Evolutionary conservation across 2,329 filamentous ascomycete genomes (phyloP).

Genomic region (Grosmannia penicillata): DNA sequence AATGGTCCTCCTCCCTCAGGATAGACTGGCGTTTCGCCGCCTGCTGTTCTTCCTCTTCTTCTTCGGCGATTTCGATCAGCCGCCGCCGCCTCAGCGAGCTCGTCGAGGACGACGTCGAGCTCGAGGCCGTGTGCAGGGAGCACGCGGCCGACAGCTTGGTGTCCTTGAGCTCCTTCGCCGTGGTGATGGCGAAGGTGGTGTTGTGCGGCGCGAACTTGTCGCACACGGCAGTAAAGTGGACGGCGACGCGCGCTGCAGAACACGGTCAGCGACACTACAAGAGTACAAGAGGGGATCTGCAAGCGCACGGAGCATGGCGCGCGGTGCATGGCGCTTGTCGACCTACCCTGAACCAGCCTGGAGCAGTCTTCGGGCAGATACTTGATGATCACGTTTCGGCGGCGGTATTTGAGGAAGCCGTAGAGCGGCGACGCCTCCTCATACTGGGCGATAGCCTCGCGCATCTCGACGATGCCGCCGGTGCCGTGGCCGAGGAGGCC

Average conservation of each 20-base stretch:
- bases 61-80: constrained; percentile 86
- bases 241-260: constrained; percentile 59
- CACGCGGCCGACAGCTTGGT: constrained; percentile 77
- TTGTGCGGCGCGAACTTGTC: constrained; percentile 75
- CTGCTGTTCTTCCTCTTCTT: constrained; percentile 54
- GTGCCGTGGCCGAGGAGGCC: constrained; percentile 62
- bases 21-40: constrained; percentile 44
- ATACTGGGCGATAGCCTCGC: constrained; percentile 62
- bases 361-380: constrained; percentile 87
- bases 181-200: constrained; percentile 62
- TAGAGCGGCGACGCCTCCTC: constrained; percentile 80
- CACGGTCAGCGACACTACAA: too few relatives aligned
- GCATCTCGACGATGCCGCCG: constrained; percentile 72
- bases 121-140: constrained; percentile 75
- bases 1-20: constrained; percentile 28
- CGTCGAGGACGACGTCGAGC: constrained; percentile 67
- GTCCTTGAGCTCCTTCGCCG: constrained; percentile 70
- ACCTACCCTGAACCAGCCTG: constrained; percentile 78
- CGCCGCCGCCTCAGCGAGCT: constrained; percentile 64
- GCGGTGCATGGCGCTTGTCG: too few relatives aligned
- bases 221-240: constrained; percentile 53
- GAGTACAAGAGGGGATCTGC: too few relatives aligned
- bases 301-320: too few relatives aligned
- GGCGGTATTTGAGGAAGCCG: constrained; percentile 78
- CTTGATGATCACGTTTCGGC: constrained; percentile 82